Evolutionary conservation across 768 basidiomycete species (phyloP), one percentile per base, ranked within the genome.

Genomic region (Mycena latifolia): DNA sequence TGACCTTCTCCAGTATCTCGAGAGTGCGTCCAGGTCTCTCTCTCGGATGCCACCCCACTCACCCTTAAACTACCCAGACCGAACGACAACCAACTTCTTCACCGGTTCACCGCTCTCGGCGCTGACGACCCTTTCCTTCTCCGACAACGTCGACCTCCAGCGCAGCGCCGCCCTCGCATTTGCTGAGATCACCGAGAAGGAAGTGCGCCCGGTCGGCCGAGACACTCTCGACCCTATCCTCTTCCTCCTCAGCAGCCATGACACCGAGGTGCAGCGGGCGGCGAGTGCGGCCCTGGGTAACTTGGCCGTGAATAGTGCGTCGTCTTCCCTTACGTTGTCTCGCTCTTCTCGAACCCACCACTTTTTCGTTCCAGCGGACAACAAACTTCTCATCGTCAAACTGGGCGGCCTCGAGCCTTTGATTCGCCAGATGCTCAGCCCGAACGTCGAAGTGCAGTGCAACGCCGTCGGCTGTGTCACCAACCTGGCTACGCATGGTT

Each of bases 391-490:
- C 75, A 99, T 99, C 72, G 98, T 99, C 72, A 95, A 96, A 78
- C 88, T 99, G 33, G 97, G 97, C 52, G 98, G 98, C 59, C 88
- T 99, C 47, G 98, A 99, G 77, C 98, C 97, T 52, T 86, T 99
- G 72, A 99, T 99, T 73, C 90, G 96, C 61, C 98, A 99, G 79
- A 99, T 99, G 98, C 89, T 98, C 58, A 95, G 93, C 71, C 96
- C 96, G 2, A 99, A 99, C 74, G 97, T 99, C 45, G 98, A 99
- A 77, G 98, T 99, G 2, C 98, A 99, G 78, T 99, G 98, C 83
- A 99, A 99, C 76, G 98, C 98, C 29, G 98, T 99, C 27, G 98
- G 98, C 35, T 99, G 98, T 76, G 95, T 99, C 55, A 99, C 98
- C 20, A 99, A 99, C 77, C 86, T 99, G 47, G 98, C 98, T 17